Conservation (phyloP, 2,329 filamentous ascomycete species). For the Ophiostoma piceae region DNA sequence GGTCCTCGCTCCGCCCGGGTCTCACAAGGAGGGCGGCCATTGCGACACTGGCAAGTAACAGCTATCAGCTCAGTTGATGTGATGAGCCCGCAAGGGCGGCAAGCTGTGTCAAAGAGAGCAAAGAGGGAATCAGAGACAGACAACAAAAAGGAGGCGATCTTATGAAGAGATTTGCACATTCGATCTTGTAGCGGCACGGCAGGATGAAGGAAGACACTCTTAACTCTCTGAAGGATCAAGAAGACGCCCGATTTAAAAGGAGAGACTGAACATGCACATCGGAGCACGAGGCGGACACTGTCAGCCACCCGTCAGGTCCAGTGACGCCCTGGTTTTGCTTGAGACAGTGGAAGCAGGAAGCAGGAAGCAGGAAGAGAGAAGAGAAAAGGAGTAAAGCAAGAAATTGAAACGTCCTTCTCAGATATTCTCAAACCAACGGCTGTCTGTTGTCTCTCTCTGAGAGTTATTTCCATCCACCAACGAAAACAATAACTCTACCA, state of each 20-base stretch:
- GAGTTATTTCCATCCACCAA: not conserved
- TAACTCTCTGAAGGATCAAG: no score
- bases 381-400: not conserved
- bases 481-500: not conserved
- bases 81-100: not conserved
- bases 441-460: not conserved
- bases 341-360: not conserved
- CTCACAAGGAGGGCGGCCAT: conserved; percentile 16
- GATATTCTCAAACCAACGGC: not conserved
- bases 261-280: no score
- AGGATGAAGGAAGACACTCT: not conserved
- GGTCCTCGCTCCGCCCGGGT: conserved; percentile 18
- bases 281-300: not conserved
- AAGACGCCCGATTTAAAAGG: no score
- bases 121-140: not conserved
- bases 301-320: not conserved
- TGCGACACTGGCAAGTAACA: not conserved
- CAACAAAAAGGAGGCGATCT: not conserved
- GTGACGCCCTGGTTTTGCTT: not conserved
- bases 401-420: not conserved
- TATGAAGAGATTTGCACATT: not conserved
- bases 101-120: not conserved
- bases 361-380: no score
- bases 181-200: not conserved
- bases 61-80: conserved; percentile 5